phyloP scores from a whole-genome alignment of 129 eudicot species.

The Saussurea involucrata region DNA sequence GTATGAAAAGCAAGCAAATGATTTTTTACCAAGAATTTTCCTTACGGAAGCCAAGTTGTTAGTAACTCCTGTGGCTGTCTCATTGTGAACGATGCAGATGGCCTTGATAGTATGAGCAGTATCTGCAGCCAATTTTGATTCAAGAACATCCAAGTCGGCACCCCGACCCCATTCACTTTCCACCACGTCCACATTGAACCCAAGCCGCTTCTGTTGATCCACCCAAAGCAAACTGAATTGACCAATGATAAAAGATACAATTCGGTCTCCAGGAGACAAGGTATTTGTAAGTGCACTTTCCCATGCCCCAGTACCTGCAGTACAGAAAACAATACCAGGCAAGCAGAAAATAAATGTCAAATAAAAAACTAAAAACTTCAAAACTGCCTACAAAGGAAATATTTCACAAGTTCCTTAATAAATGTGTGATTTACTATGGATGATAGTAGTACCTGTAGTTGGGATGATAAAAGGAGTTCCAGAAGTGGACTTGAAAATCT shows the following conservation, averaged over 20 bases:
- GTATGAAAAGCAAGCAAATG: conserved; percentile 3
- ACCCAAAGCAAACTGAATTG: conserved; percentile 99
- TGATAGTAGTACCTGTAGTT: conserved; percentile 66
- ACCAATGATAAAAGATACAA: conserved; percentile 86
- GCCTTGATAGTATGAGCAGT: conserved; percentile 89
- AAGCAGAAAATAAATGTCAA: background rate
- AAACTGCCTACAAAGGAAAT: no score
- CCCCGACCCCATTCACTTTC: conserved; percentile 99
- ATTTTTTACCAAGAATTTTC: conserved; percentile 73
- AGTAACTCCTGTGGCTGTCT: conserved; percentile 98
- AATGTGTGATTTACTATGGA: no score
- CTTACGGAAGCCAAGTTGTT: conserved; percentile 96
- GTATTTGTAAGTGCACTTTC: conserved; percentile 99
- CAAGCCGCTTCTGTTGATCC: conserved; percentile 92
- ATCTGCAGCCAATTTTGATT: conserved; percentile 82
- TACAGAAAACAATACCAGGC: background rate
- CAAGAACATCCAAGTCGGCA: conserved; percentile 79
- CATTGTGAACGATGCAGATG: conserved; percentile 94
- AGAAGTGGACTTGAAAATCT: conserved; percentile 90
- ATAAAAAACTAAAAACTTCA: no score
- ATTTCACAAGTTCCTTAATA: no score
- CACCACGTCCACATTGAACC: conserved; percentile 81
- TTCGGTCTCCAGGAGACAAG: conserved; percentile 92
- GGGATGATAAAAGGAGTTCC: conserved; percentile 95
- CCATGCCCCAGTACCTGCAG: conserved; percentile 98